Evolutionary conservation across 805 yeast species (phyloP).

Genomic region (Pichia exigua): DNA sequence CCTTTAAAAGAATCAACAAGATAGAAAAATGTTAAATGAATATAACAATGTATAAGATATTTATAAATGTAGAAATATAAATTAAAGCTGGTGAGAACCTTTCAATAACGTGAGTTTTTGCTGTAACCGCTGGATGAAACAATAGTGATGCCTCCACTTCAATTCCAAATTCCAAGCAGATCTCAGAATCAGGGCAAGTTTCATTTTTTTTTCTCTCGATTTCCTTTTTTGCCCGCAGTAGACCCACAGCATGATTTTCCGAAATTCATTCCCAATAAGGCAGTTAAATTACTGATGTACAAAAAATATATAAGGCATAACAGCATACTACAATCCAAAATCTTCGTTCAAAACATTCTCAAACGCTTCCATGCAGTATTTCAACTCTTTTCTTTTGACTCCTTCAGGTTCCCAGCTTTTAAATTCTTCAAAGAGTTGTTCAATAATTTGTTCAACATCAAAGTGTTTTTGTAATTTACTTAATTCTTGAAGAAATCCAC

Average conservation of each 20-base stretch:
- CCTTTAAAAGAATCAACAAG: neutral
- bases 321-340: constrained; percentile 1
- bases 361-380: constrained; percentile 39
- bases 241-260: neutral
- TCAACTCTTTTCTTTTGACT: constrained; percentile 72
- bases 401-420: constrained; percentile 77
- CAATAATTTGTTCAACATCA: constrained; percentile 43
- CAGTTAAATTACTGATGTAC: too few relatives aligned
- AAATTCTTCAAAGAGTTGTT: constrained; percentile 46
- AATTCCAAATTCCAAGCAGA: neutral
- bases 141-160: neutral
- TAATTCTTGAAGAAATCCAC: constrained; percentile 71
- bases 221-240: neutral
- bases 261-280: neutral
- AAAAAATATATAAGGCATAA: neutral
- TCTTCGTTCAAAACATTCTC: constrained; percentile 11
- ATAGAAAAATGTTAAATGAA: neutral
- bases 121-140: neutral
- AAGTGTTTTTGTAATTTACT: constrained; percentile 35
- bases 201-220: neutral
- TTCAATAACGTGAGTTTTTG: neutral
- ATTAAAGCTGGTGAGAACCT: neutral
- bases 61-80: neutral
- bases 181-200: neutral
- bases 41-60: neutral